Evolutionary conservation across 2,329 filamentous ascomycete species (phyloP), one percentile per base, ranked within the genome.

Genomic region (Lomentospora prolificans): DNA sequence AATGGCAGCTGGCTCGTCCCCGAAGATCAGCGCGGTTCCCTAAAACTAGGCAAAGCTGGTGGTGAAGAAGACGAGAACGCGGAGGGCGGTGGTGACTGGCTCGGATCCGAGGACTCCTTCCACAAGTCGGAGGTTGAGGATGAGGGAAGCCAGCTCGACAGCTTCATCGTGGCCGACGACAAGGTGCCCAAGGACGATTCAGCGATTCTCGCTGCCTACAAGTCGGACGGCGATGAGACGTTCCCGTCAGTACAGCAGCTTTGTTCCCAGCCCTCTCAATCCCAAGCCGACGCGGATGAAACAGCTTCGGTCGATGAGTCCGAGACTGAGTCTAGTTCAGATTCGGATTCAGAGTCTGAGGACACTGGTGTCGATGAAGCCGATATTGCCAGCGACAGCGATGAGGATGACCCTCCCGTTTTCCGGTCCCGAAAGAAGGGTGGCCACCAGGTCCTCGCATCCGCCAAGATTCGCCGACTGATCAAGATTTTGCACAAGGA

Each of bases 381-480:
- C 3, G 44, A 48, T 19, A 48, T 48, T 10, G 44, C 8, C 1
- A 48, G 44, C 28, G 48, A 30, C 14, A 51, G 48, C 48, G 48
- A 51, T 3, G 48, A 51, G 3, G 48, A 51, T 14, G 50, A 33
- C 28, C 19, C 28, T 3, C 2, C 30, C n/a, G 12, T 36, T 17
- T 19, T 36, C n/a, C 27, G 19, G 2, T 8, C 7, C 53, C 27
- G 41, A 14, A 28, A n/a, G 27, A 30, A 22, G 22, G 4, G 17
- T 17, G 25, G 33, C 17, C n/a, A 19, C 8, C 53, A 50, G 36
- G 75, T 87, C 31, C 74, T 81, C 25, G 79, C 84, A 2, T 99
- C 94, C 0, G 92, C 94, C 63, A 99, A 99, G 74, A 95, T 99
- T 64, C 85, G 87, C 48, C 85, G 94, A 63, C 79, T 97, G 19